These are phyloP conservation scores for Serendipita sp. DNA, from an alignment of 768 basidiomycete species.

Conservation along the genomic window DNA sequence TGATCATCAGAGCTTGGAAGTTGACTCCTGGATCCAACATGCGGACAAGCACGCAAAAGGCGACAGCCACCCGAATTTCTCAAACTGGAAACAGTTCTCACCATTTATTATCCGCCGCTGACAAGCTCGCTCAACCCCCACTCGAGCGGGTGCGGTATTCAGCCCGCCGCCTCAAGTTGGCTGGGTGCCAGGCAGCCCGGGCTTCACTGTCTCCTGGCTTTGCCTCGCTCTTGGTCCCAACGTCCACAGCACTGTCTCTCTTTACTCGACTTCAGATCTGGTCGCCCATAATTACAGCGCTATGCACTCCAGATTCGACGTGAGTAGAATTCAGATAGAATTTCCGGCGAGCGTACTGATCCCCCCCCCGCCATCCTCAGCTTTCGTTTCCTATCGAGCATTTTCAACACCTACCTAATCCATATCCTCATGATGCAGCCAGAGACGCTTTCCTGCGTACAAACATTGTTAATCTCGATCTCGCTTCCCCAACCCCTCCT, in stretches of 20 bases:
- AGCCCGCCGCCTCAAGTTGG: no score
- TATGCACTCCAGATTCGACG: no score
- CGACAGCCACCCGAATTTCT: no score
- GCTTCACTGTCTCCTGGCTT: neutral
- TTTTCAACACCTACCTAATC: slow-evolving; percentile 1
- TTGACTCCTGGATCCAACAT: no score
- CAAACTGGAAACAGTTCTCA: neutral
- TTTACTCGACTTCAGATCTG: neutral
- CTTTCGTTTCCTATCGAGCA: slow-evolving; percentile 4
- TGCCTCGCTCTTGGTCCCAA: neutral
- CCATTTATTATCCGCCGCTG: neutral
- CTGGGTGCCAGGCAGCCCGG: no score
- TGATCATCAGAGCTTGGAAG: no score
- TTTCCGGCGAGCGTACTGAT: neutral
- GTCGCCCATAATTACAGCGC: neutral
- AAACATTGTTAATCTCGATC: slow-evolving; percentile 3
- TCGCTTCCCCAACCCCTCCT: neutral
- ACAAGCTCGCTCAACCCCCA: neutral
- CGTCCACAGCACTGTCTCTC: neutral
- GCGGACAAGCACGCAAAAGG: no score
- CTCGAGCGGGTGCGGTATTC: no score
- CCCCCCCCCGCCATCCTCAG: neutral
- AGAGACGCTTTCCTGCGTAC: neutral
- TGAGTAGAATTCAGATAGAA: no score
- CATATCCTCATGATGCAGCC: slow-evolving; percentile 2